Conservation (phyloP, 768 basidiomycete species). For the Saitozyma sp. region DNA sequence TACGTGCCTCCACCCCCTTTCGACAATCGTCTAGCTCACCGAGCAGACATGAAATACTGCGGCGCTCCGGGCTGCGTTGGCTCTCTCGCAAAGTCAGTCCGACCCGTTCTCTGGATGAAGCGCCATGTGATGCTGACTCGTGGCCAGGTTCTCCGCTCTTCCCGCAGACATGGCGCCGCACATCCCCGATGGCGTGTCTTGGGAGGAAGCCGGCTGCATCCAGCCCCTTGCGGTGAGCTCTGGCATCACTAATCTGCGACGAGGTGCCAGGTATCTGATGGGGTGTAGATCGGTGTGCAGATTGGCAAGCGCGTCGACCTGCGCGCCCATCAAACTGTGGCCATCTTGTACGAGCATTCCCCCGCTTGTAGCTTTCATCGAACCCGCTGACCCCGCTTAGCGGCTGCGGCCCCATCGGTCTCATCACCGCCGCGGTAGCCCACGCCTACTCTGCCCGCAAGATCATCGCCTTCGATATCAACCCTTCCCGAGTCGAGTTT, state of each 20-base stretch:
- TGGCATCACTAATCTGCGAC: no score
- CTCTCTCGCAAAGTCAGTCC: constrained; percentile 32
- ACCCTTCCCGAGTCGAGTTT: constrained; percentile 38
- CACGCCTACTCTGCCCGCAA: constrained; percentile 44
- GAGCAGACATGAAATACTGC: constrained; percentile 33
- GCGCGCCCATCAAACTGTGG: constrained; percentile 35
- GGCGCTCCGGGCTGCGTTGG: constrained; percentile 45
- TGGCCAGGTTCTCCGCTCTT: constrained; percentile 32
- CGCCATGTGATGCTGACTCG: not conserved
- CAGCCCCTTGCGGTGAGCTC: constrained; percentile 45
- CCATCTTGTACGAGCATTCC: constrained; percentile 34
- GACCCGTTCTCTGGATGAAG: no score
- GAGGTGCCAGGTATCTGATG: not conserved
- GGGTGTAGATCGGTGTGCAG: constrained; percentile 37
- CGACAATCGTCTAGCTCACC: not conserved
- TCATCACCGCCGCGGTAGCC: constrained; percentile 46
- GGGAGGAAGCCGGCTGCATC: constrained; percentile 44
- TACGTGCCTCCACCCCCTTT: not conserved
- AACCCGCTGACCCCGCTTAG: constrained; percentile 12
- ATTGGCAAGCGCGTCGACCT: constrained; percentile 43
- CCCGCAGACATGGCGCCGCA: constrained; percentile 47
- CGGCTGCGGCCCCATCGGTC: constrained; percentile 45
- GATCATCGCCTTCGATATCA: constrained; percentile 45
- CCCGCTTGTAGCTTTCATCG: not conserved
- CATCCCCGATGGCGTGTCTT: constrained; percentile 37